These are phyloP conservation scores for Arachnomyces sp. DNA, from an alignment of 2,329 filamentous ascomycete species.

Conservation along the genomic window DNA sequence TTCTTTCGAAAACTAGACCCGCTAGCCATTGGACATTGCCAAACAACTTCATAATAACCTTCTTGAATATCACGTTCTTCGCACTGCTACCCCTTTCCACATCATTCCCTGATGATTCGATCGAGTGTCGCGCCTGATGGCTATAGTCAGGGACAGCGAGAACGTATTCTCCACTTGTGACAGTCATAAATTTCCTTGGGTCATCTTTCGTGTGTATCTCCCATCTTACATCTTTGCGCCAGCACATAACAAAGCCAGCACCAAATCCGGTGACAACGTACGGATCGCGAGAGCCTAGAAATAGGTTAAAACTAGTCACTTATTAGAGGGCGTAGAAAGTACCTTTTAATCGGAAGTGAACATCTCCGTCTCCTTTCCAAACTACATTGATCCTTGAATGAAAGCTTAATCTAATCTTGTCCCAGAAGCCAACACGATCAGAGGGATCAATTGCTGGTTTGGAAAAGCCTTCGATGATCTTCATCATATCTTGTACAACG, in stretches of 20 bases:
- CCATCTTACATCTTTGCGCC: slow-evolving; percentile 88
- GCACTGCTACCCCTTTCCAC: slow-evolving; percentile 36
- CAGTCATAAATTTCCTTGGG: slow-evolving; percentile 87
- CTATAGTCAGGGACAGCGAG: slow-evolving; percentile 91
- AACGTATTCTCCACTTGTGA: slow-evolving; percentile 91
- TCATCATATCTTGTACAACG: slow-evolving; percentile 99
- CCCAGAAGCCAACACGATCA: slow-evolving; percentile 94
- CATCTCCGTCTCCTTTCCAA: slow-evolving; percentile 93
- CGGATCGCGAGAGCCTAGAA: slow-evolving; percentile 67
- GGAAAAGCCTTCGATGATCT: slow-evolving; percentile 94
- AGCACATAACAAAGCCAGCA: slow-evolving; percentile 96
- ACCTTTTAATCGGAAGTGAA: slow-evolving; percentile 87
- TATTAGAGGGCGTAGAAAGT: slow-evolving; percentile 18
- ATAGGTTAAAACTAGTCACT: slow-evolving; percentile 8
- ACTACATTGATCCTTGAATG: slow-evolving; percentile 83
- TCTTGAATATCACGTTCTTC: slow-evolving; percentile 85
- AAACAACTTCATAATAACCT: slow-evolving; percentile 97
- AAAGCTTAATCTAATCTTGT: slow-evolving; percentile 90
- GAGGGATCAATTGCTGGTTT: slow-evolving; percentile 92
- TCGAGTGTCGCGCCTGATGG: slow-evolving; percentile 67
- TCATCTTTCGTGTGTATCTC: slow-evolving; percentile 78
- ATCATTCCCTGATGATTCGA: slow-evolving; percentile 38
- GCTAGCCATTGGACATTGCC: slow-evolving; percentile 90
- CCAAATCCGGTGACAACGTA: slow-evolving; percentile 89
- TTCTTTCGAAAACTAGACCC: slow-evolving; percentile 85